phyloP scores from a whole-genome alignment of 345 rosid species.

The Eucalyptus viminalis region DNA sequence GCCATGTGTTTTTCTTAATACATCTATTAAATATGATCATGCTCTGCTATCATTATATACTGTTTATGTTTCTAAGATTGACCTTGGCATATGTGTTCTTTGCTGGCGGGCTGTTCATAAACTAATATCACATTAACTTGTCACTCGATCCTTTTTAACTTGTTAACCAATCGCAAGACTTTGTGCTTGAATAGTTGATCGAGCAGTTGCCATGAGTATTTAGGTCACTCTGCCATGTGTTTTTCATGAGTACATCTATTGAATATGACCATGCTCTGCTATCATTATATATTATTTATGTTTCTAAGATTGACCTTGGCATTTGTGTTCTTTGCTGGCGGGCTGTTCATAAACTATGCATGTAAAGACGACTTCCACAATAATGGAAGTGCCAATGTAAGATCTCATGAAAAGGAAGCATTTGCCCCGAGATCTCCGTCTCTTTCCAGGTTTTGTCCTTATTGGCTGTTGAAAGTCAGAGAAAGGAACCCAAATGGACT shows the following conservation, averaged over 20 bases:
- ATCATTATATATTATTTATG: background rate
- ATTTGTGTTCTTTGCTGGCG: background rate
- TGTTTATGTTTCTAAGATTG: background rate
- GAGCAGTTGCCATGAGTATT: background rate
- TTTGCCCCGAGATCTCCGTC: background rate
- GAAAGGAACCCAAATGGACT: background rate
- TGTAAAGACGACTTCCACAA: background rate
- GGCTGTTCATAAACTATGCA: background rate
- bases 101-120: background rate
- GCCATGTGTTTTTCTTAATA: background rate
- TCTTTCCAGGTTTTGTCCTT: background rate
- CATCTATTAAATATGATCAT: background rate
- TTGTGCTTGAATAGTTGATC: too few species aligned
- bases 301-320: background rate
- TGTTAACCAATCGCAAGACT: background rate
- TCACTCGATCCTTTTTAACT: background rate
- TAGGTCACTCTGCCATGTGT: background rate
- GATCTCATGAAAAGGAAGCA: background rate
- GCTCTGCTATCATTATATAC: background rate
- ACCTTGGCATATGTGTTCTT: background rate
- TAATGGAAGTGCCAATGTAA: background rate
- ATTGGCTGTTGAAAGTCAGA: background rate
- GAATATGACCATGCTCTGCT: background rate
- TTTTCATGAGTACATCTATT: background rate
- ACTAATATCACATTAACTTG: too few species aligned